These are phyloP conservation scores for Annulohypoxylon truncatum DNA, from an alignment of 2,329 filamentous ascomycete species.

Conservation along the genomic window DNA sequence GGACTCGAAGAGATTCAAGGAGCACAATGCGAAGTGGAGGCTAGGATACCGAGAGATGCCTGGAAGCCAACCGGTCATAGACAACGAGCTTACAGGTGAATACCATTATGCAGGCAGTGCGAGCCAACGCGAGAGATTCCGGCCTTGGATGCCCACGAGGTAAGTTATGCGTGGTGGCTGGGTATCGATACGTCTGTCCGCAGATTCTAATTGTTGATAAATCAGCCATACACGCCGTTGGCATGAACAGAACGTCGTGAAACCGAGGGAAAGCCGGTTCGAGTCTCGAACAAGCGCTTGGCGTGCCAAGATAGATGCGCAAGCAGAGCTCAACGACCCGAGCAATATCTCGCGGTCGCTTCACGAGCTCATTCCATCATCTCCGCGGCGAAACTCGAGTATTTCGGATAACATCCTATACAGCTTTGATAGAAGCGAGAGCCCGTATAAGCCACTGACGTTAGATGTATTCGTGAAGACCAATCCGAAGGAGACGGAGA, in stretches of 20 bases:
- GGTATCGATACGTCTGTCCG: background rate
- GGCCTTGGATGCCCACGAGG: conserved; percentile 52
- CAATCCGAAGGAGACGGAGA: conserved; percentile 56
- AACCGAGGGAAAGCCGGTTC: conserved; percentile 45
- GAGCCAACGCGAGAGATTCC: conserved; percentile 50
- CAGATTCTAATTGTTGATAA: conserved; percentile 18
- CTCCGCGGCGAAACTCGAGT: conserved; percentile 41
- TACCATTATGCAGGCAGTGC: conserved; percentile 43
- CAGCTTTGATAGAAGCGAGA: conserved; percentile 56
- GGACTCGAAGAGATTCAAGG: conserved; percentile 59
- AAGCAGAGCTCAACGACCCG: conserved; percentile 53
- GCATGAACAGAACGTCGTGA: conserved; percentile 54
- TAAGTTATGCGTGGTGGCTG: conserved; percentile 44
- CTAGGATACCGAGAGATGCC: conserved; percentile 51
- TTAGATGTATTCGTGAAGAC: conserved; percentile 55
- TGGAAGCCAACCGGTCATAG: conserved; percentile 40
- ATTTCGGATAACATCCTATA: conserved; percentile 56
- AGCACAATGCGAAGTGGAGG: conserved; percentile 57
- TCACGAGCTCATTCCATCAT: conserved; percentile 50
- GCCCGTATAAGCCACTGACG: conserved; percentile 54
- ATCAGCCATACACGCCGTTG: conserved; percentile 29
- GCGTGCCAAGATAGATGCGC: conserved; percentile 51
- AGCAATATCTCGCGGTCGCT: conserved; percentile 51
- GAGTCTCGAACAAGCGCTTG: conserved; percentile 47
- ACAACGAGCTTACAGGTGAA: conserved; percentile 10